phyloP scores from a whole-genome alignment of 768 basidiomycete species.

The Lactarius trivialis region DNA sequence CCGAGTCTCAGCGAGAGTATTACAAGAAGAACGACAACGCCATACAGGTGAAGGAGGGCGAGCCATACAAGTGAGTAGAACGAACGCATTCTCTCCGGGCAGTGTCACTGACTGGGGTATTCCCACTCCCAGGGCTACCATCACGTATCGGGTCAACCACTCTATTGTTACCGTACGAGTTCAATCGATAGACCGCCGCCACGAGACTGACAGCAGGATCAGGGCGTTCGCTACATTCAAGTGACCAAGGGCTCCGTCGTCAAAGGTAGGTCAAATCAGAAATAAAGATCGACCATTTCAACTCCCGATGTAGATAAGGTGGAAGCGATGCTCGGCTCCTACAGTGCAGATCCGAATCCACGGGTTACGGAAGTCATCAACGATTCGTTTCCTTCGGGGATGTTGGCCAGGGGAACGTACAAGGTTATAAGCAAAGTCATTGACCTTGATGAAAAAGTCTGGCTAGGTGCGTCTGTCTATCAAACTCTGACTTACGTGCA shows the following conservation, averaged over 20 bases:
- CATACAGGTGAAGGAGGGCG: conserved; percentile 72
- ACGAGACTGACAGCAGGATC: conserved; percentile 14
- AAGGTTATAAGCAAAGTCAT: conserved; percentile 72
- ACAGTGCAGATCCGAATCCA: conserved; percentile 65
- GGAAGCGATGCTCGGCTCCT: conserved; percentile 93
- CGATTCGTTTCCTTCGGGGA: conserved; percentile 63
- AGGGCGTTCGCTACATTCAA: conserved; percentile 86
- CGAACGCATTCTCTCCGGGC: neutral
- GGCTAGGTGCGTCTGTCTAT: conserved; percentile 51
- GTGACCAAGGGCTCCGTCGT: conserved; percentile 76
- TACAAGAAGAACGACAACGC: conserved; percentile 80
- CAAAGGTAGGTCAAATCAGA: conserved; percentile 44
- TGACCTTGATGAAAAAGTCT: conserved; percentile 81
- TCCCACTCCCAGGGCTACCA: conserved; percentile 51
- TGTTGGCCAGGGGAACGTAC: conserved; percentile 79
- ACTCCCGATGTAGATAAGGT: conserved; percentile 52
- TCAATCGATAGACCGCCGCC: neutral
- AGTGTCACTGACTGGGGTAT: neutral
- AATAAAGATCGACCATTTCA: conserved; percentile 6
- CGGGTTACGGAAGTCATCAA: conserved; percentile 74
- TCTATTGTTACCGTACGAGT: conserved; percentile 71
- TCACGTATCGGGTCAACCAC: conserved; percentile 83
- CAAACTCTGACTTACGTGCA: neutral
- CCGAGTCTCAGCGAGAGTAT: conserved; percentile 41
- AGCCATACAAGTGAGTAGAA: conserved; percentile 73